Evolutionary conservation across 805 yeast genomes (phyloP), one percentile per base, ranked within the genome.

Genomic region (Ogataea wickerhamii): DNA sequence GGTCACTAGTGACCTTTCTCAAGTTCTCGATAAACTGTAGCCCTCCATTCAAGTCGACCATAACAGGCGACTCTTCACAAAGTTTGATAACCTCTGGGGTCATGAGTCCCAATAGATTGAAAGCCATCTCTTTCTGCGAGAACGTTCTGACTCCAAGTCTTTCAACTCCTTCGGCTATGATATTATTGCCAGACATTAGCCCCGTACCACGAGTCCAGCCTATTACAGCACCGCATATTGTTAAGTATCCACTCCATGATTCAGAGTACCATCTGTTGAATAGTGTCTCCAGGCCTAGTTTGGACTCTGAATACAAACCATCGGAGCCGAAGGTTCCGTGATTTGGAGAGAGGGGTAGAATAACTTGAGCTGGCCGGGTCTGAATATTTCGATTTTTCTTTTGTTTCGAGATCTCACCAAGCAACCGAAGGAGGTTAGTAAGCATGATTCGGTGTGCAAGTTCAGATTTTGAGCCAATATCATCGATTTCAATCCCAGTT

Each of bases 161-260:
- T 71, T 93, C 99, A 59, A 93, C 86, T 52, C 97, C 97, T 70
- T 89, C 96, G 45, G 99, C 96, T 64, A 93, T 87, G 62, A 87
- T 83, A 72, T 93, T 93, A 76, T 93, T 93, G 54, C 82, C 97
- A 58, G 88, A 76, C 99, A 93, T 93, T 61, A 93, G 80, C 60
- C 99, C 99, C 43, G 99, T 93, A 67, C 99, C 99, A 76, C 99
- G 87, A 48, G 99, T 93, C 99, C 99, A 93, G 63, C 99, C 99
- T 66, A 93, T 93, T 51, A 93, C 77, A 32, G 98, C 97, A 74
- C 99, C 99, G 67, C 97, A 89, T 44, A 93, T 73, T 43, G 98
- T 93, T 70, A 93, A 80, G 71, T 86, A 93, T 49, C 84, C 71
- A 32, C 83, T 81, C 99, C 99, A 93, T 43, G 88, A 84, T 74